A percentile compares a stretch with the other conserved stretches of the same genome.
Conservation (phyloP, 1,284 basidiomycete genomes). For the Calocybe gambosa region DNA sequence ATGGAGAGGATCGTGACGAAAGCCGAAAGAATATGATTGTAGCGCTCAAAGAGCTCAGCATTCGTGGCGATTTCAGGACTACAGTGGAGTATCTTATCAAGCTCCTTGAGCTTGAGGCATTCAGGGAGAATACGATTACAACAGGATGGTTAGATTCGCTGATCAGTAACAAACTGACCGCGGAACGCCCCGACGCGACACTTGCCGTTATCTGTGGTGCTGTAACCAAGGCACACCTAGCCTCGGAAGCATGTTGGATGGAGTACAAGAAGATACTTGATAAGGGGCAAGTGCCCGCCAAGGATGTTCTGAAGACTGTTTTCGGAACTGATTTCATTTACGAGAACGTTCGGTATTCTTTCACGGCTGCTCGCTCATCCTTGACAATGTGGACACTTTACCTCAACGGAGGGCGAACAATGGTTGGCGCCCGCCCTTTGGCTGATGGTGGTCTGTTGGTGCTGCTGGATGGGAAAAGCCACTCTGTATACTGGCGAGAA, state of each 20-base stretch:
- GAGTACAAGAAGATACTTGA: conserved; percentile 96
- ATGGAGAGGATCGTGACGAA: conserved; percentile 94
- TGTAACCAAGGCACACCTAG: conserved; percentile 92
- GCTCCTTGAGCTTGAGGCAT: conserved; percentile 93
- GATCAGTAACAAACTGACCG: conserved; percentile 94
- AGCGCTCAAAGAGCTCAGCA: conserved; percentile 96
- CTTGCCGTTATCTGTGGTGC: conserved; percentile 96
- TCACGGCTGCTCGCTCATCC: conserved; percentile 92
- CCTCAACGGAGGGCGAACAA: conserved; percentile 89
- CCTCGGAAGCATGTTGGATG: conserved; percentile 82
- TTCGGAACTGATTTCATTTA: conserved; percentile 99
- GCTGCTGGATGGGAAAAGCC: conserved; percentile 88
- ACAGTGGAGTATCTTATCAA: conserved; percentile 99
- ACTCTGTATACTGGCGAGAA: conserved; percentile 98
- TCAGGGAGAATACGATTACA: conserved; percentile 96
- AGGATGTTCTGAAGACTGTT: conserved; percentile 93
- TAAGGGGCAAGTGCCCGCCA: conserved; percentile 96
- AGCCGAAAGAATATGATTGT: conserved; percentile 99
- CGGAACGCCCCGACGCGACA: conserved; percentile 89
- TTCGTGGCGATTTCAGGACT: conserved; percentile 98
- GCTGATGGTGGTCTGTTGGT: conserved; percentile 95
- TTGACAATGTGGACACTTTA: conserved; percentile 89
- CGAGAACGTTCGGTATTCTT: conserved; percentile 93
- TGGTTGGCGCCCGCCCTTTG: conserved; percentile 86
- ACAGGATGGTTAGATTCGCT: conserved; percentile 98